Evolutionary conservation across 805 yeast species (phyloP), one percentile per base, ranked within the genome.

Genomic region (Spathaspora passalidarum): DNA sequence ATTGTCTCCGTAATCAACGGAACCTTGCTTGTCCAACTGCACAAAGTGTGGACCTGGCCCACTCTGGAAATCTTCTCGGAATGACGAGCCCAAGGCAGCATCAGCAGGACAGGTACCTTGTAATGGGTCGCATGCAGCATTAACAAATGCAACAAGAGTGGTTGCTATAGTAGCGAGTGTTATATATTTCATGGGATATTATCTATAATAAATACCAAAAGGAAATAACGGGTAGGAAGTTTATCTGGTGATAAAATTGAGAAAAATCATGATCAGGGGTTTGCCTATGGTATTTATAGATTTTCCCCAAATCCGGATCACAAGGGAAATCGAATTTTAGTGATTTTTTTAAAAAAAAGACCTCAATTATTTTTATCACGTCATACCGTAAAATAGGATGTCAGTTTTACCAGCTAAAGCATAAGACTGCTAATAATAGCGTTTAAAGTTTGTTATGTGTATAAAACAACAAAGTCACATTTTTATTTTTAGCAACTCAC

Each of bases 81-180:
- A 62, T 1, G 70, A 57, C 2, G 60, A 38, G 2, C 56, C 61
- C 21, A 66, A 56, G 1, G 71, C 70, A 6, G 60, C 39, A 40
- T 59, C 66, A 2, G 67, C 51, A 2, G 63, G 49, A 49, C 72
- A 67, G n/a, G 40, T 41, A 3, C 49, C 22, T 13, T 52, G 35
- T 16, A 66, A 49, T 4, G 71, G 72, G 44, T 66, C 59, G 48
- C 72, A 66, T 6, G 49, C 37, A n/a, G n/a, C 34, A 7, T 43
- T 16, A 7, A 25, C 36, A 13, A 20, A 23, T 22, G 18, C 21
- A 21, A 22, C 32, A 32, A 42, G 29, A 18, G 17, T 22, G 5
- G 35, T 19, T 2, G 41, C 40, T 17, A 34, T 26, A 11, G 41
- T 35, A 19, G 45, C 40, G 41, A 42, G 45, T 11, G 45, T 42